These are phyloP conservation scores for Lantana camara DNA, from an alignment of 257 asterid genomes.

Conservation along the genomic window DNA sequence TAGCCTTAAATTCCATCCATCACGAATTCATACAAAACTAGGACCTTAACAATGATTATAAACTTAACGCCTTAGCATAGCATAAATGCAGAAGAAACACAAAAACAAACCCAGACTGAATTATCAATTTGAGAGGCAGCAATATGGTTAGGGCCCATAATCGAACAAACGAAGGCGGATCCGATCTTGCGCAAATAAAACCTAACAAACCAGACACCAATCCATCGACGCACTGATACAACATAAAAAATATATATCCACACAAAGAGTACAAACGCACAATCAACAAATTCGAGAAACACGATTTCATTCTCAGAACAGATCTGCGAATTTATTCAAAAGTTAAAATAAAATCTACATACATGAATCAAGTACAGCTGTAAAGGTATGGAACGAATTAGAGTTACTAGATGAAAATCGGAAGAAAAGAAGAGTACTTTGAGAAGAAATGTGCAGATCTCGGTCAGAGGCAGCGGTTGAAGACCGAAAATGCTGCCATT, in stretches of 20 bases:
- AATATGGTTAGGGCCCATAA: neutral
- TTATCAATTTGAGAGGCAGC: neutral
- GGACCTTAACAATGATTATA: neutral
- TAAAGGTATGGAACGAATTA: neutral
- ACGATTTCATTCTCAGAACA: neutral
- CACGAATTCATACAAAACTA: neutral
- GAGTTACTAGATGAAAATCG: conserved; percentile 14
- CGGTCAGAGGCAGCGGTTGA: conserved; percentile 10
- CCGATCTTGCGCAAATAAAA: neutral
- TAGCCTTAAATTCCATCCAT: neutral
- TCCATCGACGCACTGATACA: neutral
- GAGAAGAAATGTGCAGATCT: conserved; percentile 15
- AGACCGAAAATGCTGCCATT: neutral
- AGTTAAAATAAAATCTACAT: neutral
- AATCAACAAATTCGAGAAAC: conserved; percentile 6
- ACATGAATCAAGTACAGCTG: neutral
- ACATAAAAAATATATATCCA: neutral
- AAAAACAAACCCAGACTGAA: neutral
- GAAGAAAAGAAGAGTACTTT: neutral
- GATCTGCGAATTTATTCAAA: conserved; percentile 9
- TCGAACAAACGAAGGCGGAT: neutral
- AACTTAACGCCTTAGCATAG: neutral
- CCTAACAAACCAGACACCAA: neutral
- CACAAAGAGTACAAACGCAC: neutral
- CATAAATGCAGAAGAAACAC: neutral